Percentiles rank a stretch among this genome's conserved stretches.
Evolutionary conservation across 352 stramenopile genomes (phyloP).

Genomic region (Phytophthora colocasiae): DNA sequence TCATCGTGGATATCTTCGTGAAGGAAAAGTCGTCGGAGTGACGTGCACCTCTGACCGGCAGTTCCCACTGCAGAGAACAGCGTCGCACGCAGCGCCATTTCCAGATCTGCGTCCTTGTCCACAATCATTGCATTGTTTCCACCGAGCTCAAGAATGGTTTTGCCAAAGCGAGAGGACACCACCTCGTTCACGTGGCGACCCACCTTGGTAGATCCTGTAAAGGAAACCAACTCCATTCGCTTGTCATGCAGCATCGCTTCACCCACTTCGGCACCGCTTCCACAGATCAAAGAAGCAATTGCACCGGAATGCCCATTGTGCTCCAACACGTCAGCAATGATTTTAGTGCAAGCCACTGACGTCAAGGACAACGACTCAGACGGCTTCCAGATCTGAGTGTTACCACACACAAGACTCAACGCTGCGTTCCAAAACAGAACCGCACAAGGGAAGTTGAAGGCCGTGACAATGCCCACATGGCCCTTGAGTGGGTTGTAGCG

Average conservation of each 20-base stretch:
- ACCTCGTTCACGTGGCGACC: constrained; percentile 88
- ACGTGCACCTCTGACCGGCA: constrained; percentile 93
- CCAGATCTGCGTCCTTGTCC: constrained; percentile 90
- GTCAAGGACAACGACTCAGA: constrained; percentile 90
- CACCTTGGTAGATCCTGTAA: constrained; percentile 92
- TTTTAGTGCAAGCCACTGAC: constrained; percentile 92
- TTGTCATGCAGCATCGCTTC: constrained; percentile 89
- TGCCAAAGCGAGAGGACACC: constrained; percentile 91
- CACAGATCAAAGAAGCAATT: constrained; percentile 88
- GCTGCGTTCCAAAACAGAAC: constrained; percentile 93
- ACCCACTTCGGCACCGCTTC: constrained; percentile 81
- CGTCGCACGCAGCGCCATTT: constrained; percentile 90
- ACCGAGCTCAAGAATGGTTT: constrained; percentile 92
- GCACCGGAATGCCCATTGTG: constrained; percentile 84
- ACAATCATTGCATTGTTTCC: constrained; percentile 96
- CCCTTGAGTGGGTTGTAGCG: constrained; percentile 94
- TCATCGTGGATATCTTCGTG: constrained; percentile 93
- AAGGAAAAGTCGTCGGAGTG: constrained; percentile 91
- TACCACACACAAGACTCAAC: constrained; percentile 90
- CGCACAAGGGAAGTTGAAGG: constrained; percentile 95
- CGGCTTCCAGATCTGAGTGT: constrained; percentile 94
- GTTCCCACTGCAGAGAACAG: constrained; percentile 94
- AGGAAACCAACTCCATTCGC: constrained; percentile 90
- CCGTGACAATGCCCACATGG: constrained; percentile 93
- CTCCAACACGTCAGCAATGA: constrained; percentile 90